phyloP scores from a whole-genome alignment of 75 land plant genomes.

The Picea glauca region DNA sequence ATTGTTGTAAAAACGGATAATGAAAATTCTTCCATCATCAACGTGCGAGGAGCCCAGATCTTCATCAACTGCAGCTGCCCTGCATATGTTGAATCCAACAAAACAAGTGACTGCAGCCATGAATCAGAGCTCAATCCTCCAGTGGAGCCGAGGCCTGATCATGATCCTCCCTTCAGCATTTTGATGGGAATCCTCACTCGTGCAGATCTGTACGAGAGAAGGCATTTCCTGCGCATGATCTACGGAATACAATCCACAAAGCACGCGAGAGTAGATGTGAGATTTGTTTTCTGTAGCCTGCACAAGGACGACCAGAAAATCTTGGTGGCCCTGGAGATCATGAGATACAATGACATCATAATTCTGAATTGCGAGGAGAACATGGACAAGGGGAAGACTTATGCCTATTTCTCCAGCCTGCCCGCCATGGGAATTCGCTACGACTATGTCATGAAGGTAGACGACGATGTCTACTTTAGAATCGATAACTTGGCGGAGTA shows the following conservation, averaged over 20 bases:
- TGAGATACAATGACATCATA: constrained; percentile 47
- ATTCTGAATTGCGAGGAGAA: constrained; percentile 63
- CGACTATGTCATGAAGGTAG: too few species aligned
- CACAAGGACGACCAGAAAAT: constrained; percentile 32
- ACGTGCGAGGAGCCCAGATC: too few species aligned
- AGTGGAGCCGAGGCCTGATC: too few species aligned
- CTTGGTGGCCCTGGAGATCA: constrained; percentile 54
- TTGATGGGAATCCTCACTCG: constrained; percentile 54
- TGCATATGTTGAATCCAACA: too few species aligned
- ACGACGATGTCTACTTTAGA: too few species aligned
- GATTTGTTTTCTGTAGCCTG: constrained; percentile 58
- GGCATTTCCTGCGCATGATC: constrained; percentile 48
- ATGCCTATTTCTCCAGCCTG: constrained; percentile 64
- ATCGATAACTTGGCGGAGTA: too few species aligned
- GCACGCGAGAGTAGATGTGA: constrained; percentile 31
- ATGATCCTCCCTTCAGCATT: constrained; percentile 13
- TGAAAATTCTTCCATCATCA: too few species aligned
- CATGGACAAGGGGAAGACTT: constrained; percentile 84
- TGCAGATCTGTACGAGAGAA: constrained; percentile 38
- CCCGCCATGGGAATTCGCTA: constrained; percentile 15
- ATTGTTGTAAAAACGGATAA: too few species aligned
- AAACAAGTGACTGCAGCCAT: too few species aligned
- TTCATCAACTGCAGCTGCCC: too few species aligned
- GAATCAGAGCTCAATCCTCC: too few species aligned
- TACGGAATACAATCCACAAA: constrained; percentile 45